Conservation (phyloP, 208 protist species). For the Balamuthia mandrillaris region DNA sequence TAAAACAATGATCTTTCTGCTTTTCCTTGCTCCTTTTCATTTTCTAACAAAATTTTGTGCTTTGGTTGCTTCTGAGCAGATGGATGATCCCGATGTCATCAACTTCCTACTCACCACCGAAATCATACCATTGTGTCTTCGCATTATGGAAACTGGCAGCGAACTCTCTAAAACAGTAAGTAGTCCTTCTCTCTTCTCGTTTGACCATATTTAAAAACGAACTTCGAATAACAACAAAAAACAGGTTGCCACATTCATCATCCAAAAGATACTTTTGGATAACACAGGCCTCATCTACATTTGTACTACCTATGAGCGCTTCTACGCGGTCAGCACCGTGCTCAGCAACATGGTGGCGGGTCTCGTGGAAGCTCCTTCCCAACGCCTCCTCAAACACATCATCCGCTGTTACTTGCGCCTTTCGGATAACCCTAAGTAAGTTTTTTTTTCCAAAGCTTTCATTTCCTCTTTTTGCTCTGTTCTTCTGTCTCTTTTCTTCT, state of each 20-base stretch:
- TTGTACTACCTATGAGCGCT: slow-evolving; percentile 89
- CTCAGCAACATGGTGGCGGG: slow-evolving; percentile 87
- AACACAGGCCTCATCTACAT: slow-evolving; percentile 95
- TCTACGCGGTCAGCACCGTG: slow-evolving; percentile 73
- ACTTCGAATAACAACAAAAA: too few relatives aligned
- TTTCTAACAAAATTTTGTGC: not conserved
- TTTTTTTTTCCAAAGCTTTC: not conserved
- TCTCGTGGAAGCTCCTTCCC: slow-evolving; percentile 84
- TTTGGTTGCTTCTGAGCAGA: slow-evolving; percentile 57
- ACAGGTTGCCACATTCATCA: slow-evolving; percentile 94
- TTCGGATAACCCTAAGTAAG: slow-evolving; percentile 84
- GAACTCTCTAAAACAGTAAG: slow-evolving; percentile 94
- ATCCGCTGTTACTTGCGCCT: slow-evolving; percentile 97
- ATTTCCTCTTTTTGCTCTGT: not conserved
- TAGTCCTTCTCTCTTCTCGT: not conserved
- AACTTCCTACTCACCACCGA: slow-evolving; percentile 96
- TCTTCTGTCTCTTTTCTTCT: too few relatives aligned
- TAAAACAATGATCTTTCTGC: not conserved
- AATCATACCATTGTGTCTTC: slow-evolving; percentile 98
- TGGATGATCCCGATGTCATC: slow-evolving; percentile 87
- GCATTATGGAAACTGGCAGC: slow-evolving; percentile 95
- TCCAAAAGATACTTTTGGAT: slow-evolving; percentile 97
- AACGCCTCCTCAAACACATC: slow-evolving; percentile 95
- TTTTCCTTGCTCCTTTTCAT: not conserved
- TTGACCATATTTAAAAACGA: too few relatives aligned